Base-by-base conservation (phyloP, 164 flowering plant species). In the Aristolochia fimbriata region DNA sequence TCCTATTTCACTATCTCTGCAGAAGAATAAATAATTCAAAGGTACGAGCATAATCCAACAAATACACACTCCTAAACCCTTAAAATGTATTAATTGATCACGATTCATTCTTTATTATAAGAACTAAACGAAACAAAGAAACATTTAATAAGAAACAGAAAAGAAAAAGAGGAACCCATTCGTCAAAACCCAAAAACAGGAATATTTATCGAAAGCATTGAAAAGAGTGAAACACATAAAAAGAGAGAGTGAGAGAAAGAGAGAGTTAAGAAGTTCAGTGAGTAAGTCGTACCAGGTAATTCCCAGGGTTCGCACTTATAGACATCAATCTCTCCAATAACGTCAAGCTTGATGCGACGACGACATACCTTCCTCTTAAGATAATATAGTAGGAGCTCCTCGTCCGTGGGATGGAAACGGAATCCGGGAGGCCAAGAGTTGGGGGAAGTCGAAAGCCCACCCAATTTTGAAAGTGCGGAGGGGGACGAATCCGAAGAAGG, bases 241-340 rank as follows among this genome's bases (percentile, higher is more conserved):
- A 46, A 3, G 30, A 27, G 30, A 5, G 5, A 5, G 30, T 2
- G 30, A 27, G 30, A 5, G 30, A 46, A 25, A 46, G 11, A 22
- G 12, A 6, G 11, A 17, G 53, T 16, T 2, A 17, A n/a, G 8
- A 17, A n/a, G 8, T 24, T 20, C 33, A 55, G 25, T 41, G 5
- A 15, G 13, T 33, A 14, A 10, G 13, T 12, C 25, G 17, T 71
- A 75, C 78, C 75, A 33, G 75, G 75, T 24, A 75, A 60, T 51
- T 75, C 78, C 50, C 73, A 69, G 1, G 78, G 78, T 27, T 71
- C 73, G 58, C 71, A 75, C 59, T 71, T 71, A 49, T 75, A 75
- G 27, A 75, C 73, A 58, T 75, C 71, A 9, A 49, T 22, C 17
- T 75, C 78, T 13, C 53, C 56, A 21, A 75, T 71, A 4, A 66